Evolutionary conservation across 2,329 filamentous ascomycete species (phyloP).

Genomic region (Alternaria conjuncta): DNA sequence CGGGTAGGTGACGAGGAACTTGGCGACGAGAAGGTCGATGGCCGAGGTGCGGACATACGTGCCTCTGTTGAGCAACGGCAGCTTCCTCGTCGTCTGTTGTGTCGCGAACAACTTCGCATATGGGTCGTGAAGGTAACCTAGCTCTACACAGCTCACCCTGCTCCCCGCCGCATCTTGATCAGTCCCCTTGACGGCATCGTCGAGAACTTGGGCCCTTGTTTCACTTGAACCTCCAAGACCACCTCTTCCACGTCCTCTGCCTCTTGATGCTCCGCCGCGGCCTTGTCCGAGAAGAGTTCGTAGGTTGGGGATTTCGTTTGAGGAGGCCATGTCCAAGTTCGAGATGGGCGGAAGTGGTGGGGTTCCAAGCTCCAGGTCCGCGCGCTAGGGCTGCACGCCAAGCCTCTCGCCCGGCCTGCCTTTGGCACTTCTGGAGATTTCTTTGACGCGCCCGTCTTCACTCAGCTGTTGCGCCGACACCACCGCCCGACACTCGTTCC

Average conservation of each 20-base stretch:
- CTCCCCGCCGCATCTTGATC: conserved; percentile 92
- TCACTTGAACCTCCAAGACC: conserved; percentile 30
- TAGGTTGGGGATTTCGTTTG: conserved; percentile 78
- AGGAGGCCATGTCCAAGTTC: conserved; percentile 64
- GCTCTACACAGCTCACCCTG: conserved; percentile 82
- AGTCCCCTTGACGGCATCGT: conserved; percentile 82
- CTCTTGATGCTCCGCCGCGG: conserved; percentile 55
- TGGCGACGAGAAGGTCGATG: conserved; percentile 76
- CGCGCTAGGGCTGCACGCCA: conserved; percentile 14
- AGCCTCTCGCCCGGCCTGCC: conserved; percentile 31
- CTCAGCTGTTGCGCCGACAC: conserved; percentile 19
- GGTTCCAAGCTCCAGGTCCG: conserved; percentile 22
- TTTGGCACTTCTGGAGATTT: conserved; percentile 36
- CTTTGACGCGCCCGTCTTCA: conserved; percentile 30
- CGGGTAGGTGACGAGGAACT: conserved; percentile 66
- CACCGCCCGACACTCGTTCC: conserved; percentile 11
- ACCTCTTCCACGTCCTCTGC: conserved; percentile 53
- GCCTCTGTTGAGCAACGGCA: conserved; percentile 94
- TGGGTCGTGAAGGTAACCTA: conserved; percentile 83
- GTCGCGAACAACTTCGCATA: conserved; percentile 75
- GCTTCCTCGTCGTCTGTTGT: conserved; percentile 64
- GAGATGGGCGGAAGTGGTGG: conserved; percentile 35
- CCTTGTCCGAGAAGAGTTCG: conserved; percentile 63
- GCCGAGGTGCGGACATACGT: conserved; percentile 91
- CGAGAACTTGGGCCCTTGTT: conserved; percentile 57